Evolutionary conservation across 179 eudicot species (phyloP).

Genomic region (Camellia oleifera): DNA sequence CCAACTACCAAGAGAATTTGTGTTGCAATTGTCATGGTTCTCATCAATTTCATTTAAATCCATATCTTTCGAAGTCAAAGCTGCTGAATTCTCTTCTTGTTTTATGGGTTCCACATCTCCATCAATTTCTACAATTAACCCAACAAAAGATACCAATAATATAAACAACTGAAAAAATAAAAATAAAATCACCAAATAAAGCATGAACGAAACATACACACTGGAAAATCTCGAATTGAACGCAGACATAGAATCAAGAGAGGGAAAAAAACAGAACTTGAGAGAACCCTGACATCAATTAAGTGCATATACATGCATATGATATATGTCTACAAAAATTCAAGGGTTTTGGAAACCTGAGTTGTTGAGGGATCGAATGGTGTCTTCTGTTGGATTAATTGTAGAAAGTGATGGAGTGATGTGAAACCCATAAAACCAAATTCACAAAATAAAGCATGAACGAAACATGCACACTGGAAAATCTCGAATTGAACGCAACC

Average conservation of each 20-base stretch:
- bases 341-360: not conserved
- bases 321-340: not conserved
- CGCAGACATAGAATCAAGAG: not conserved
- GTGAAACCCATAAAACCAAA: too few relatives aligned
- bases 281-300: not conserved
- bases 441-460: too few relatives aligned
- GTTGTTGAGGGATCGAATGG: constrained; percentile 42
- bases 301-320: not conserved
- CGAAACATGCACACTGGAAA: too few relatives aligned
- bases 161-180: not conserved
- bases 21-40: constrained; percentile 19
- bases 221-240: not conserved
- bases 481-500: too few relatives aligned
- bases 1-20: constrained; percentile 38
- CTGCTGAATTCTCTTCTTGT: constrained; percentile 17
- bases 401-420: too few relatives aligned
- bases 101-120: constrained; percentile 19
- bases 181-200: not conserved
- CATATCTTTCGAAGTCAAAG: constrained; percentile 18
- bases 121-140: constrained; percentile 25
- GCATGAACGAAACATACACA: not conserved
- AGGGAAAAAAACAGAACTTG: not conserved
- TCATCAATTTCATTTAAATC: constrained; percentile 22
- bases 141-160: not conserved
- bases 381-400: too few relatives aligned